A percentile compares a stretch with the other conserved stretches of the same genome.
phyloP scores from a whole-genome alignment of 164 flowering plant genomes.

The Nymphaea colorata region DNA sequence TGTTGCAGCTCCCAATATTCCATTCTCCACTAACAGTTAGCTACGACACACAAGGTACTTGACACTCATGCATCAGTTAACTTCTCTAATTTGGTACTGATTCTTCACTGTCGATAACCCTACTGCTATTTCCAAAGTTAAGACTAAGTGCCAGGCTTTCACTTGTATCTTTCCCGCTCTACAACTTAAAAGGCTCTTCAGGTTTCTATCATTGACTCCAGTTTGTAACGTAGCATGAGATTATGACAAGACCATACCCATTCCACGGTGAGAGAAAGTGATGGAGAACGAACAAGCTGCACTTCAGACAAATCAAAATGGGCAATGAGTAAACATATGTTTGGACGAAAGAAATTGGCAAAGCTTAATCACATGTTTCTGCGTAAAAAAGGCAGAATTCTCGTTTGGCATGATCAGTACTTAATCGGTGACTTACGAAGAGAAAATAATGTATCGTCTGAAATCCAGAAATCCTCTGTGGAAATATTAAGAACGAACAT shows the following conservation, averaged over 20 bases:
- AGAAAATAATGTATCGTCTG: neutral
- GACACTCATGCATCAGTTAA: neutral
- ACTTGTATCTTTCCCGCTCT: no score
- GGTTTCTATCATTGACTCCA: no score
- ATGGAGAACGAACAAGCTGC: neutral
- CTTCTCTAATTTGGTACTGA: neutral
- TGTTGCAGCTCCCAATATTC: neutral
- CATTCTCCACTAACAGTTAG: neutral
- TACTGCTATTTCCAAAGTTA: neutral
- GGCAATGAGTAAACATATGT: no score
- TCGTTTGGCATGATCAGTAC: neutral
- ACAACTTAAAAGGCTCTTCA: no score
- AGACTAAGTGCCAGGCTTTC: neutral
- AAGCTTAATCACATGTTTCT: neutral
- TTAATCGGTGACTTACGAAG: neutral
- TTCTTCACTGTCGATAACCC: neutral
- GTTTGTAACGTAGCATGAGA: neutral
- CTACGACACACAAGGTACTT: neutral
- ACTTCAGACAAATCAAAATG: neutral
- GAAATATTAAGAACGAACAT: neutral
- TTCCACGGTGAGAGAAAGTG: neutral
- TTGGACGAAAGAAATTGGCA: no score
- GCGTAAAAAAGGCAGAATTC: neutral
- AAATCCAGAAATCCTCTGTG: no score
- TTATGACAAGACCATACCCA: neutral